Conservation (phyloP, 805 yeast species). For the Cyberlindnera samutprakarnensis region DNA sequence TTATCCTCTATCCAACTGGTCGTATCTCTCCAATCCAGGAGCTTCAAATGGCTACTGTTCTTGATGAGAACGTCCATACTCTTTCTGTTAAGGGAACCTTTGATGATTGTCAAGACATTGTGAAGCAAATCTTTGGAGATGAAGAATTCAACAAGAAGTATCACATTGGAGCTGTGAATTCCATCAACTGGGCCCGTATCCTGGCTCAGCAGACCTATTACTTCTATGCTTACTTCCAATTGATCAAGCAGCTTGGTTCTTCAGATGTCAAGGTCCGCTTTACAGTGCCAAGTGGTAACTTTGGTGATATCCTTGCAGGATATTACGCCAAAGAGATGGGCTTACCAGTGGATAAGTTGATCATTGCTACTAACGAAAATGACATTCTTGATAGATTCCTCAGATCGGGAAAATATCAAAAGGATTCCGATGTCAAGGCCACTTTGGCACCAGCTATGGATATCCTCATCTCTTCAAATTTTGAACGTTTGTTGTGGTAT, state of each 20-base stretch:
- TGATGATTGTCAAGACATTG: conserved; percentile 97
- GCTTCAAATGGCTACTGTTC: conserved; percentile 96
- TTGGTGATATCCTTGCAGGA: conserved; percentile 97
- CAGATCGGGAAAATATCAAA: conserved; percentile 79
- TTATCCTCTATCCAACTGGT: conserved; percentile 94
- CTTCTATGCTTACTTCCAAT: conserved; percentile 83
- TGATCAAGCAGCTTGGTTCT: conserved; percentile 34
- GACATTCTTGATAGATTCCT: conserved; percentile 92
- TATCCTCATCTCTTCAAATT: conserved; percentile 88
- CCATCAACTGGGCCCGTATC: conserved; percentile 98
- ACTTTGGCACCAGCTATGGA: conserved; percentile 99
- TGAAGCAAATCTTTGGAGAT: conserved; percentile 89
- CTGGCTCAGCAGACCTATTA: conserved; percentile 97
- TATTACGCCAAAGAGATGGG: conserved; percentile 95
- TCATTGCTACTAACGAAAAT: conserved; percentile 93
- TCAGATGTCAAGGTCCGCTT: conserved; percentile 51
- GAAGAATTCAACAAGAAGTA: conserved; percentile 77
- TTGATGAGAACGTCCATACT: conserved; percentile 89
- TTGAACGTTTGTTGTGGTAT: conserved; percentile 95
- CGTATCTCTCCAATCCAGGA: conserved; percentile 97
- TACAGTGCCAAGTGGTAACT: conserved; percentile 97
- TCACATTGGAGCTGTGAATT: conserved; percentile 96
- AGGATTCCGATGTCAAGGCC: conserved; percentile 68
- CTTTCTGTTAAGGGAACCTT: conserved; percentile 93
- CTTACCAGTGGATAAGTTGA: conserved; percentile 75